Base-by-base conservation (phyloP, 306 rosid species). In the Inga laurina region DNA sequence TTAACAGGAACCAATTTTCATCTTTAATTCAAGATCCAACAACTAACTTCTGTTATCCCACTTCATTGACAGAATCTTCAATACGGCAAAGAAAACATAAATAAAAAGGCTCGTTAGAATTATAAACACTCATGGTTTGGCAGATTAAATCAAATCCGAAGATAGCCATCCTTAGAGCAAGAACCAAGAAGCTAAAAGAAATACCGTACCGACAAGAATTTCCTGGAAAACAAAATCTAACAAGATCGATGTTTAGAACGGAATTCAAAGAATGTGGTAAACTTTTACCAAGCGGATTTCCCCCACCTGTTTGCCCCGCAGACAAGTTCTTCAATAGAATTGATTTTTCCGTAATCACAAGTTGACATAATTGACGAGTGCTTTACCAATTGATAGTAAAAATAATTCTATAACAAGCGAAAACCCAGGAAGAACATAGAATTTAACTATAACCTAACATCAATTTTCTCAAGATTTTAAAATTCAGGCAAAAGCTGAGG, bases 401-500 rank as follows among this genome's bases (percentile, higher is more conserved):
- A 76, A 52, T 3, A 79, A 44, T 27, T n/a, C 19, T 41, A 32
- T 5, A 34, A 76, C 15, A 56, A 65, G 73, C 32, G 64, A 74
- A 83, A 59, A 35, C 19, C 11, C 56, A 67, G 72, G 22, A 67
- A 45, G 65, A 75, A 43, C 34, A 77, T 0, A 15, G 69, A 84
- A 57, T 68, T 82, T 84, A 61, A 76, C 43, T 10, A 19, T 41
- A 66, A 78, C 37, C 64, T 10, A 65, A 9, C 16, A 45, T 51
- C 10, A 81, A 83, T 24, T 39, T 30, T 45, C 39, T 44, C 30
- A 41, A 78, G 77, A 77, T 74, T 57, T 12, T n/a, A 54, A 83
- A 76, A 51, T 4, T 72, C 83, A 82, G 75, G 90, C 22, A 78
- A 89, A 89, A 57, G 57, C 32, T 15, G 41, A 30, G 56, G 49